Conservation (phyloP, 2,329 filamentous ascomycete genomes). For the Penicillium sp. region DNA sequence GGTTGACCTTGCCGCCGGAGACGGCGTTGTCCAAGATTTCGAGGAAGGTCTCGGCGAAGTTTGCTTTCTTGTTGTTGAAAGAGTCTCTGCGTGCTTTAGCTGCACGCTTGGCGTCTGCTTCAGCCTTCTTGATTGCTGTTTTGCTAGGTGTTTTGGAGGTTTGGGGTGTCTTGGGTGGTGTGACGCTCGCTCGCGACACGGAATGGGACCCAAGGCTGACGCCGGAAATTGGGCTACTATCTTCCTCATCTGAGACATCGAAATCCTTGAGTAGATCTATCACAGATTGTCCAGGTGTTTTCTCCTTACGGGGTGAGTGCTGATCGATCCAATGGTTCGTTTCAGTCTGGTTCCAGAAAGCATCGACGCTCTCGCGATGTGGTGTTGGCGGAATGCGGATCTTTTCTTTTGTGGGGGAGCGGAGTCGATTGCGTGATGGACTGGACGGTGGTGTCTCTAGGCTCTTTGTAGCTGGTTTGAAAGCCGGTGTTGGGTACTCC, state of each 20-base stretch:
- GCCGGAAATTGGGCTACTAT: conserved; percentile 25
- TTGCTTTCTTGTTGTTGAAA: conserved; percentile 55
- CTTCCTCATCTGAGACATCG: conserved; percentile 38
- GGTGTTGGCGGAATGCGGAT: conserved; percentile 50
- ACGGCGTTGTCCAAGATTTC: conserved; percentile 55
- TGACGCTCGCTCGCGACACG: conserved; percentile 5
- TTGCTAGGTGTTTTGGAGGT: conserved; percentile 32
- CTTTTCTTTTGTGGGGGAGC: conserved; percentile 49
- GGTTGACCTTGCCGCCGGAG: conserved; percentile 48
- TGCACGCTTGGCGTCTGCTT: conserved; percentile 37
- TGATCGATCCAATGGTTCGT: conserved; percentile 56
- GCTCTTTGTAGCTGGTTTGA: background rate
- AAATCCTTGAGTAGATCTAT: conserved; percentile 30
- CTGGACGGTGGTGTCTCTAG: conserved; percentile 44
- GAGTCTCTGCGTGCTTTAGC: conserved; percentile 43
- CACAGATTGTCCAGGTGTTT: conserved; percentile 12
- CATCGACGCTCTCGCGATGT: conserved; percentile 50
- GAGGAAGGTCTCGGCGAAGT: conserved; percentile 56
- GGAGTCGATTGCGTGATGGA: conserved; percentile 42
- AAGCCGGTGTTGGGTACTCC: background rate
- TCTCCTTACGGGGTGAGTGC: conserved; percentile 51
- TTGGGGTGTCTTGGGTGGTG: conserved; percentile 3
- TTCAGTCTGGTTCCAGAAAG: conserved; percentile 53
- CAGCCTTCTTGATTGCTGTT: conserved; percentile 40
- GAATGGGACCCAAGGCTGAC: conserved; percentile 18